Evolutionary conservation across 176 grass and related monocot genomes (phyloP).

Genomic region (Zoysia japonica): DNA sequence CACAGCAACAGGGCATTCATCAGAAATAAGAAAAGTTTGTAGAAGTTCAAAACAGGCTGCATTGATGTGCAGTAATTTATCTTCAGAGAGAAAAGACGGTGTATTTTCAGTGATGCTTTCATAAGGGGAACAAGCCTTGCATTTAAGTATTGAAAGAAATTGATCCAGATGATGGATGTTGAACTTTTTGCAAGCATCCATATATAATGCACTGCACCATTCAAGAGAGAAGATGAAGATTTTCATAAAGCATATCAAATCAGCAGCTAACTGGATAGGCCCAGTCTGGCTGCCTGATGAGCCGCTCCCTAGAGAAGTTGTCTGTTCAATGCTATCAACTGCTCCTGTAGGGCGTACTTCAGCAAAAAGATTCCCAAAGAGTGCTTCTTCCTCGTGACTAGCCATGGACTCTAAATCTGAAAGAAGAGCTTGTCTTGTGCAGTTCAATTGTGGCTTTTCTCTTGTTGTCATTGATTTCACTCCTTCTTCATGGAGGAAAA

Average conservation of each 20-base stretch:
- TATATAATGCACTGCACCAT: slow-evolving; percentile 61
- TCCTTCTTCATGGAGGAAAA: slow-evolving; percentile 76
- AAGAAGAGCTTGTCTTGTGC: slow-evolving; percentile 57
- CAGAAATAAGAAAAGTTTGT: slow-evolving; percentile 60
- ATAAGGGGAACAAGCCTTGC: slow-evolving; percentile 50
- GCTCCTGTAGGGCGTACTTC: slow-evolving; percentile 65
- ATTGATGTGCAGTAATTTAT: slow-evolving; percentile 48
- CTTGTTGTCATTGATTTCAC: slow-evolving; percentile 56
- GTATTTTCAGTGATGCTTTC: slow-evolving; percentile 56
- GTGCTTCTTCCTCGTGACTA: slow-evolving; percentile 92
- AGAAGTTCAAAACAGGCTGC: slow-evolving; percentile 80
- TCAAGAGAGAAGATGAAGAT: slow-evolving; percentile 66
- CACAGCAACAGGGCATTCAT: slow-evolving; percentile 58
- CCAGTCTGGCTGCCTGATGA: slow-evolving; percentile 49
- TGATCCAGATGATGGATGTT: slow-evolving; percentile 62
- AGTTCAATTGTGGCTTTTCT: slow-evolving; percentile 64
- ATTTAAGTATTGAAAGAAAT: slow-evolving; percentile 73
- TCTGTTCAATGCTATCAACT: slow-evolving; percentile 67
- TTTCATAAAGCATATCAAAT: slow-evolving; percentile 84
- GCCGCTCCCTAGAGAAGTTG: slow-evolving; percentile 41
- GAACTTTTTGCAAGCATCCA: slow-evolving; percentile 76
- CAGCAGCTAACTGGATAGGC: slow-evolving; percentile 71
- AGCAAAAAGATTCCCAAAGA: slow-evolving; percentile 92
- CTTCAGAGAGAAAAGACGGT: slow-evolving; percentile 23
- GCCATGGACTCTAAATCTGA: slow-evolving; percentile 72